Evolutionary conservation across 805 yeast genomes (phyloP).

Genomic region (Citeromyces matritensis): DNA sequence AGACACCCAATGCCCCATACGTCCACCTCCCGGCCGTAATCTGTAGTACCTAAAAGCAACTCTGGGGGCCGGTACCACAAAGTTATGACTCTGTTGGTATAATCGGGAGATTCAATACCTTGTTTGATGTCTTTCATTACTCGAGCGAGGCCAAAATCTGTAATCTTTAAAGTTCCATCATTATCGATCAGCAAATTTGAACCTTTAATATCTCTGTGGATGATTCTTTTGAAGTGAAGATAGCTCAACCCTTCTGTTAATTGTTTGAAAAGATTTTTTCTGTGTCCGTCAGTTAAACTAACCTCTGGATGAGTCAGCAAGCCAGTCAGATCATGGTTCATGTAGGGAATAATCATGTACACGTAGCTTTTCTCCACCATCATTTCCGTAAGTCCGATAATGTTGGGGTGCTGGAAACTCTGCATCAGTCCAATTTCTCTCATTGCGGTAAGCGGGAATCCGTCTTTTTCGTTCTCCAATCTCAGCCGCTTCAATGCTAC

Average conservation of each 20-base stretch:
- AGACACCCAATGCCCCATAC: conserved; percentile 97
- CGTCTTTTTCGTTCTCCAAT: conserved; percentile 81
- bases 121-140: conserved; percentile 43
- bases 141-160: conserved; percentile 76
- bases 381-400: conserved; percentile 75
- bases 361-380: conserved; percentile 69
- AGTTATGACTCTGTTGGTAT: conserved; percentile 91
- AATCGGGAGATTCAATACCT: conserved; percentile 48
- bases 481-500: conserved; percentile 84
- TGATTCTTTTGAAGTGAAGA: conserved; percentile 50
- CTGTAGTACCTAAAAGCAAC: conserved; percentile 76
- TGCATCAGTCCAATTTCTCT: conserved; percentile 82
- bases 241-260: conserved; percentile 55
- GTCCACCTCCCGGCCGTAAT: conserved; percentile 83
- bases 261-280: conserved; percentile 53
- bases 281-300: conserved; percentile 41
- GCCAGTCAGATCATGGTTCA: conserved; percentile 90
- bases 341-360: conserved; percentile 85
- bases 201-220: conserved; percentile 75
- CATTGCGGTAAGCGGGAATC: conserved; percentile 94
- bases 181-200: conserved; percentile 58
- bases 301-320: conserved; percentile 65
- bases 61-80: conserved; percentile 98
- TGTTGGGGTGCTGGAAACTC: conserved; percentile 65
- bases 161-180: conserved; percentile 50